Conservation (phyloP, 495 filamentous ascomycete genomes). For the Annulohypoxylon maeteangense region DNA sequence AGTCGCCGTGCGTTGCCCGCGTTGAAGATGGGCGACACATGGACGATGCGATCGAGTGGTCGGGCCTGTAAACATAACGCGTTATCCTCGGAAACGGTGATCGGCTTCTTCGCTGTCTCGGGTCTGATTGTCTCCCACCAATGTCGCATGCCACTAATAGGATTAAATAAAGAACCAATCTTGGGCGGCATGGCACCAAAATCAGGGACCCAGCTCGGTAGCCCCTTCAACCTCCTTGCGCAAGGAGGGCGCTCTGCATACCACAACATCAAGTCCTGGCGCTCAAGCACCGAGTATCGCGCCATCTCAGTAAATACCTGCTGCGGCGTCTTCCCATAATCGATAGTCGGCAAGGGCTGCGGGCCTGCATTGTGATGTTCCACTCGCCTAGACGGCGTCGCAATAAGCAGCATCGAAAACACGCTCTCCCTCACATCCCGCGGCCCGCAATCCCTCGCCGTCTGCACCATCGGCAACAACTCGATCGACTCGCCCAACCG, state of each 20-base stretch:
- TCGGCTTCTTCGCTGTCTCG: conserved; percentile 15
- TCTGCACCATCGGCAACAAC: conserved; percentile 37
- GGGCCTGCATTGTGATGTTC: conserved; percentile 20
- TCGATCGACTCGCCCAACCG: conserved; percentile 35
- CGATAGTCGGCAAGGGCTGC: conserved; percentile 34
- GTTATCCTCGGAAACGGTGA: conserved; percentile 6
- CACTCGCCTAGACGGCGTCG: conserved; percentile 27
- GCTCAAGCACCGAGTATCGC: conserved; percentile 31
- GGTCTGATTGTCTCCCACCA: conserved; percentile 38
- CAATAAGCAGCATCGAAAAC: conserved; percentile 36
- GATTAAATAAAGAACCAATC: background rate
- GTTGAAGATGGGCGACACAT: conserved; percentile 40
- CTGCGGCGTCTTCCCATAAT: conserved; percentile 35
- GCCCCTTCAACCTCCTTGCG: conserved; percentile 22
- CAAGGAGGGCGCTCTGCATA: conserved; percentile 24
- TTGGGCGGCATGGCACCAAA: conserved; percentile 27
- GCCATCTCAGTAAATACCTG: conserved; percentile 29
- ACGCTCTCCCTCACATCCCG: conserved; percentile 33
- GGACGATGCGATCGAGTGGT: conserved; percentile 37
- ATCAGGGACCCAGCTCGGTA: conserved; percentile 45
- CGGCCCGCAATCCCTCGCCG: conserved; percentile 29
- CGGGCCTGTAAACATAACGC: conserved; percentile 30
- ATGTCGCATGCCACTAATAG: conserved; percentile 18
- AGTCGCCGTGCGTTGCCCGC: conserved; percentile 29
- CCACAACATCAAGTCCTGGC: conserved; percentile 39